Base-by-base conservation (phyloP, 106 monocot genomes). In the Platanthera guangdongensis region DNA sequence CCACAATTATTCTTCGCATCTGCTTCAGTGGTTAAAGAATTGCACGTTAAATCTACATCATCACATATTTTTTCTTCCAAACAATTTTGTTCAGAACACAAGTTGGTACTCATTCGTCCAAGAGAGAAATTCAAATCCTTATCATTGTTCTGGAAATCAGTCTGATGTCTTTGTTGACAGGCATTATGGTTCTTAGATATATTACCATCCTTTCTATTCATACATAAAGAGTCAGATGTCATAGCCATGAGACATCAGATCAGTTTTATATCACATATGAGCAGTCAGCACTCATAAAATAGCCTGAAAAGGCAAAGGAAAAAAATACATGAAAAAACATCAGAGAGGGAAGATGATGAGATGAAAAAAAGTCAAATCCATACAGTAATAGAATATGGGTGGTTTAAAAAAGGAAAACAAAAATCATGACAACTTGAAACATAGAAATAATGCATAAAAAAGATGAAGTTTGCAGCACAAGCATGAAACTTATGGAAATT, bases 101-200 rank as follows among this genome's bases (percentile, higher is more conserved):
- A 80, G 52, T 77, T 54, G 3, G 74, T 80, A 51, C 80, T 77
- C 50, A 54, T 55, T 81, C 75, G 54, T 71, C 77, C 72, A 62
- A 63, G 30, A 47, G 71, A 30, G 50, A 72, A 76, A 51, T 75
- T 80, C 74, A 47, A 49, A 81, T 47, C 7, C 39, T 46, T 11
- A 51, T 52, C 53, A 18, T 28, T 50, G 52, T 59, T 85, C 54
- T 79, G 75, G 47, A 54, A 82, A 30, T 79, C 67, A 54, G 70
- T 8, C 5, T 64, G 62, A 53, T 78, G 60, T 19, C 65, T 69
- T 46, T 52, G 55, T 8, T 75, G 74, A 50, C 57, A 51, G 51
- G 54, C 45, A 75, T 50, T 74, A 54, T 9, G 53, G 75, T 78
- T 57, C 53, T 25, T 55, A 79, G 12, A 19, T 19, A 78, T 50